phyloP scores from a whole-genome alignment of 2,329 filamentous ascomycete species.

The Neonectria ditissima region DNA sequence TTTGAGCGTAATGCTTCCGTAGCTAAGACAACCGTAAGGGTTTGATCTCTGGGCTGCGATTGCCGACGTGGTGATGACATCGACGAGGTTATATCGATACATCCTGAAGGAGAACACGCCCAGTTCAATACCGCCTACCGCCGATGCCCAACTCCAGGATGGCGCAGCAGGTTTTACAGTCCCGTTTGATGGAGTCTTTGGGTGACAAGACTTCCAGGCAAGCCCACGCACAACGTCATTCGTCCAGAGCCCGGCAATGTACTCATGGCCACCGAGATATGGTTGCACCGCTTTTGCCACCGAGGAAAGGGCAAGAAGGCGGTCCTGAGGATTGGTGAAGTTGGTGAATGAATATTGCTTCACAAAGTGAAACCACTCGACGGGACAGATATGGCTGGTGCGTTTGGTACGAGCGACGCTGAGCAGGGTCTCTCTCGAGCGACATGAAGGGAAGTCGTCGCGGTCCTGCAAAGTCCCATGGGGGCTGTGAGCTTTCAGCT shows the following conservation, averaged over 20 bases:
- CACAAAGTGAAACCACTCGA: constrained; percentile 10
- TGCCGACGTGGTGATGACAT: neutral
- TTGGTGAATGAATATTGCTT: neutral
- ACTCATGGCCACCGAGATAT: neutral
- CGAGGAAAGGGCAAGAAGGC: constrained; percentile 3
- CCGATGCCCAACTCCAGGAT: constrained; percentile 4
- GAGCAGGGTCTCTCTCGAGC: constrained; percentile 8
- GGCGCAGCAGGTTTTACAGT: neutral
- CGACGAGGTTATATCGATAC: constrained; percentile 5
- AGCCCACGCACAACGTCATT: constrained; percentile 10
- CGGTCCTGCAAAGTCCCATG: neutral
- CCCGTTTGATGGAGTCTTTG: neutral
- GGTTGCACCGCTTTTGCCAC: constrained; percentile 3
- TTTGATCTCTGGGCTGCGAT: neutral
- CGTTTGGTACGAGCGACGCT: constrained; percentile 5
- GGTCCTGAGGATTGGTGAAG: neutral
- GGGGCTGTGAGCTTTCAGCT: constrained; percentile 1
- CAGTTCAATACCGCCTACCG: neutral
- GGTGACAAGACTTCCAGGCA: neutral
- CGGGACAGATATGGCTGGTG: neutral
- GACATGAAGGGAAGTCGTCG: constrained; percentile 5
- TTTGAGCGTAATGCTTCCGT: neutral
- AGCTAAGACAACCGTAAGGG: neutral
- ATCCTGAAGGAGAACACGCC: neutral
- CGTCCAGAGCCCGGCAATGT: neutral